These are phyloP conservation scores for Hericium rajendrae DNA, from an alignment of 768 basidiomycete genomes.

Conservation along the genomic window DNA sequence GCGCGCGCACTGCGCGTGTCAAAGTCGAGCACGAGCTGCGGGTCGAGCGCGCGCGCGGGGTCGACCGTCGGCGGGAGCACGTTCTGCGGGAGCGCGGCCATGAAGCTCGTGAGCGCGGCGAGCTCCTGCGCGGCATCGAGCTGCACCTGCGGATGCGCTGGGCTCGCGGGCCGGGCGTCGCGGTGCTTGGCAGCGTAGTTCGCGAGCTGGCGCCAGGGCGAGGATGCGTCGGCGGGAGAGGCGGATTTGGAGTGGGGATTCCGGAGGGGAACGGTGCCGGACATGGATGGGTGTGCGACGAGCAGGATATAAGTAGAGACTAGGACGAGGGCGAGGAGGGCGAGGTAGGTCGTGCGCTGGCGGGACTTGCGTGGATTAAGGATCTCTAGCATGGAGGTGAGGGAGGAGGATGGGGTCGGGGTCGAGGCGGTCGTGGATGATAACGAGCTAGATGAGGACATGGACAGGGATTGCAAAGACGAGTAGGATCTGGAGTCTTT, in stretches of 20 bases:
- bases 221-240: constrained; percentile 1
- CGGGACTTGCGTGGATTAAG: constrained; percentile 10
- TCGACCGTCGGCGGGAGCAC: constrained; percentile 59
- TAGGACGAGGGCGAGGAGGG: constrained; percentile 6
- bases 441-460: not conserved
- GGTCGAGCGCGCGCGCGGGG: constrained; percentile 58
- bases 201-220: constrained; percentile 1
- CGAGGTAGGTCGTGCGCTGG: constrained; percentile 9
- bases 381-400: constrained; percentile 2
- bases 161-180: constrained; percentile 10
- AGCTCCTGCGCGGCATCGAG: constrained; percentile 55
- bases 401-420: not conserved
- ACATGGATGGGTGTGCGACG: constrained; percentile 6
- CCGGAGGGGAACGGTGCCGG: not conserved
- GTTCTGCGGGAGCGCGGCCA: constrained; percentile 67
- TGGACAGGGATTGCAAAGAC: not conserved
- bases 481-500: not conserved
- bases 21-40: constrained; percentile 75
- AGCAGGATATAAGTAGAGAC: constrained; percentile 10
- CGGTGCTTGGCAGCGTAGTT: constrained; percentile 7
- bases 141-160: constrained; percentile 29
- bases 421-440: not conserved
- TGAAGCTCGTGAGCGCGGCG: constrained; percentile 64
- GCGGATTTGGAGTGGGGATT: not conserved
- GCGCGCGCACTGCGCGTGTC: constrained; percentile 62